Evolutionary conservation across 2,329 filamentous ascomycete genomes (phyloP).

Genomic region (Aureobasidium vineae): DNA sequence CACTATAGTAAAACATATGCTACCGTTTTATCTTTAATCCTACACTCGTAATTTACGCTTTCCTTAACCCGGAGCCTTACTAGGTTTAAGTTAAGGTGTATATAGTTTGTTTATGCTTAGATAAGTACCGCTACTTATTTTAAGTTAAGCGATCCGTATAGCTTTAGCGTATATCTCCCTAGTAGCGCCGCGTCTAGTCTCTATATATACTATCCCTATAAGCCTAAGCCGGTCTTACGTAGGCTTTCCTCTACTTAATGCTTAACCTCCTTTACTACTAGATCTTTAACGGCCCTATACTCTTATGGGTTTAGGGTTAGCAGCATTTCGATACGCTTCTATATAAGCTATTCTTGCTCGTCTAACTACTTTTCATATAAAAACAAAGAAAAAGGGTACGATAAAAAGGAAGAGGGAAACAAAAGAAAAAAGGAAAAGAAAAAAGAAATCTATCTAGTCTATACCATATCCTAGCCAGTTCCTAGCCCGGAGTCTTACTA

Average conservation of each 20-base stretch:
- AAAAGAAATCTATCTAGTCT: no score
- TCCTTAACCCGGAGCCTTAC: background rate
- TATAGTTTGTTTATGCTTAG: background rate
- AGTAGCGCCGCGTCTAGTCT: background rate
- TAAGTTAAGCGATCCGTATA: background rate
- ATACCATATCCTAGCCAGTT: no score
- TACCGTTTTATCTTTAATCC: background rate
- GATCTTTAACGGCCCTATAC: background rate
- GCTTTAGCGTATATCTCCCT: no score
- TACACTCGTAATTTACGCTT: background rate
- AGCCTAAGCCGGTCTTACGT: background rate
- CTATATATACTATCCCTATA: background rate
- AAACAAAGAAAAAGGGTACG: no score
- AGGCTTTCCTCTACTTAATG: background rate
- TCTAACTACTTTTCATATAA: no score
- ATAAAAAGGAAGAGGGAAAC: no score
- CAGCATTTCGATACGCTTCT: no score
- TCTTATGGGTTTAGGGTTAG: no score
- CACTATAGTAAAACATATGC: background rate
- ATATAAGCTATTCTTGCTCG: no score
- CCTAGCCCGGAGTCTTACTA: no score
- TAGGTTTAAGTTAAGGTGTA: background rate
- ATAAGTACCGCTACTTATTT: background rate
- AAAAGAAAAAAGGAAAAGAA: no score
- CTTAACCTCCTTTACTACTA: background rate